Evolutionary conservation across 2,329 filamentous ascomycete species (phyloP).

Genomic region (Colletotrichum cereale): DNA sequence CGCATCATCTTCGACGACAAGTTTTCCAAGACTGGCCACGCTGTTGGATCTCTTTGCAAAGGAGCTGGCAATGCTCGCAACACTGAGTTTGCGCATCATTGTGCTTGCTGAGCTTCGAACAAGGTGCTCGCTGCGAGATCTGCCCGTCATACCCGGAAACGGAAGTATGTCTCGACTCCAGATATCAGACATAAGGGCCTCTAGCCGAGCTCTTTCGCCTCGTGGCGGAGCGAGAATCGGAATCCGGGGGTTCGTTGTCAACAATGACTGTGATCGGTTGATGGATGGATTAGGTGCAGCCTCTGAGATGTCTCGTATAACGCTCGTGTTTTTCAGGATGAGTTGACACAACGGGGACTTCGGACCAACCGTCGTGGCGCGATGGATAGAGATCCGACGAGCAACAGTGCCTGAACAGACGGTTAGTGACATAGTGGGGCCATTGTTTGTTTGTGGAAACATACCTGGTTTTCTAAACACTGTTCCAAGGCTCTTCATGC

Average conservation of each 20-base stretch:
- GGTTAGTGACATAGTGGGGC: not conserved
- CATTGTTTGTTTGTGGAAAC: slow-evolving; percentile 23
- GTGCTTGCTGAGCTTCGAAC: slow-evolving; percentile 85
- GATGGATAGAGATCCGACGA: slow-evolving; percentile 81
- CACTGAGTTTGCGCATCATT: slow-evolving; percentile 89
- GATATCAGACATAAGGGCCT: slow-evolving; percentile 79
- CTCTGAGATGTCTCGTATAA: slow-evolving; percentile 67
- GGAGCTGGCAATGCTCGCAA: slow-evolving; percentile 81
- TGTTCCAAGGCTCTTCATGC: slow-evolving; percentile 80
- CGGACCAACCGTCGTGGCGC: slow-evolving; percentile 79
- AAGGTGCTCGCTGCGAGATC: slow-evolving; percentile 76
- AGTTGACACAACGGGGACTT: slow-evolving; percentile 79
- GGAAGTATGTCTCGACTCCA: slow-evolving; percentile 87
- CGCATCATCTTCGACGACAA: slow-evolving; percentile 47
- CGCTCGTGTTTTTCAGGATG: slow-evolving; percentile 87
- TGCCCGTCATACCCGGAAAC: slow-evolving; percentile 82
- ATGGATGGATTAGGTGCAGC: slow-evolving; percentile 64
- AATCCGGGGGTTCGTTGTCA: slow-evolving; percentile 73
- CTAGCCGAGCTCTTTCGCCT: slow-evolving; percentile 81
- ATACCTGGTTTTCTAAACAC: slow-evolving; percentile 80
- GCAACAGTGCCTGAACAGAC: slow-evolving; percentile 67
- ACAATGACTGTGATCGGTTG: slow-evolving; percentile 82
- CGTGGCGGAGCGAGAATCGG: slow-evolving; percentile 80
- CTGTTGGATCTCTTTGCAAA: slow-evolving; percentile 80
- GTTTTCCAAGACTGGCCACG: slow-evolving; percentile 52